Percentiles rank a stretch among this genome's conserved stretches.
Evolutionary conservation across 2,329 filamentous ascomycete species (phyloP).

Genomic region (Pestalotiopsis sp.): DNA sequence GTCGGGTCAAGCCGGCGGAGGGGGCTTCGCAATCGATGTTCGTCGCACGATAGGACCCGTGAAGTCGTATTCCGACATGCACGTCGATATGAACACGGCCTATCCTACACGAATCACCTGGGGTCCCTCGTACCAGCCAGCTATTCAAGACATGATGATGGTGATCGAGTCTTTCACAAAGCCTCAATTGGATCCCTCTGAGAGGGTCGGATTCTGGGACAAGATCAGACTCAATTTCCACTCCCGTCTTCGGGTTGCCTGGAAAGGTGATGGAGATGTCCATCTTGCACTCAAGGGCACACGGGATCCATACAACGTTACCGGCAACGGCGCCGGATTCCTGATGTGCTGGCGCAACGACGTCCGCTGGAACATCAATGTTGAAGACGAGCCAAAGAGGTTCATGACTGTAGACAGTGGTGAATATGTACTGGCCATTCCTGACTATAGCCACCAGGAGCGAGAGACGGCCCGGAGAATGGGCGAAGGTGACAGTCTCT

Average conservation of each 20-base stretch:
- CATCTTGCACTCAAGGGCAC: conserved; percentile 91
- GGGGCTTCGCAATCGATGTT: conserved; percentile 82
- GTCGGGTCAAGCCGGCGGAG: conserved; percentile 55
- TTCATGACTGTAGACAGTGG: conserved; percentile 97
- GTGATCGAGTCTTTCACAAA: conserved; percentile 97
- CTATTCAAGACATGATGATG: conserved; percentile 99
- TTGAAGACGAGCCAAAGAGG: conserved; percentile 82
- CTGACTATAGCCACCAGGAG: conserved; percentile 89
- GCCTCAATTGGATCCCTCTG: conserved; percentile 89
- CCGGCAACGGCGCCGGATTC: conserved; percentile 90
- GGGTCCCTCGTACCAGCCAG: conserved; percentile 96
- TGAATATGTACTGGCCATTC: conserved; percentile 91
- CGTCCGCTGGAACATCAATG: conserved; percentile 83
- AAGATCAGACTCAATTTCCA: conserved; percentile 95
- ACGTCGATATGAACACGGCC: conserved; percentile 89
- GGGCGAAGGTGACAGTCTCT: conserved; percentile 61
- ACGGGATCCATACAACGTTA: conserved; percentile 90
- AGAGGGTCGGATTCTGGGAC: conserved; percentile 97
- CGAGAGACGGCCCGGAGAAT: conserved; percentile 60
- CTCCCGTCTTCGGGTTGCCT: conserved; percentile 83
- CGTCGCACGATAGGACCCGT: conserved; percentile 90
- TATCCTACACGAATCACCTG: conserved; percentile 93
- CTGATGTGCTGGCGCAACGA: conserved; percentile 99
- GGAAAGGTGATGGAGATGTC: conserved; percentile 95
- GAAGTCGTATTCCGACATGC: conserved; percentile 94